A percentile compares a stretch with the other conserved stretches of the same genome.
Conservation (phyloP, 495 filamentous ascomycete species). For the Penicillium robsamsonii region DNA sequence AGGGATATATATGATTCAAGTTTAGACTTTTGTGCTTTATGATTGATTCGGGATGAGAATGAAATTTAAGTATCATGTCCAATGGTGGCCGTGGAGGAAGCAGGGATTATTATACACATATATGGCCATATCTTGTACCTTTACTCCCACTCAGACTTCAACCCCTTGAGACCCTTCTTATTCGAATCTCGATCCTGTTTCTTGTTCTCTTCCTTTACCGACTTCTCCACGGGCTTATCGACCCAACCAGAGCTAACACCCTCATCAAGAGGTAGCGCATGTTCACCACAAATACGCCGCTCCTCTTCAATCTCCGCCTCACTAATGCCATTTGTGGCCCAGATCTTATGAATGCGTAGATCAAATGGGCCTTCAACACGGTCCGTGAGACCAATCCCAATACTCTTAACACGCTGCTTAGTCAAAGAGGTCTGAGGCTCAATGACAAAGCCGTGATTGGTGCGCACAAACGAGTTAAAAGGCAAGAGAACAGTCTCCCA, state of each 20-base stretch:
- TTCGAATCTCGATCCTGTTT: constrained; percentile 17
- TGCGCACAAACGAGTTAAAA: constrained; percentile 90
- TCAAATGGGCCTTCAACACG: constrained; percentile 83
- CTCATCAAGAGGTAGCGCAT: constrained; percentile 45
- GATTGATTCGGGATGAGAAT: constrained; percentile 6
- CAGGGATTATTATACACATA: constrained; percentile 14
- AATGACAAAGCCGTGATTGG: constrained; percentile 83
- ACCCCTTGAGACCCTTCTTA: constrained; percentile 38
- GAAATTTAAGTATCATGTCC: constrained; percentile 2
- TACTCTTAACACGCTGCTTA: constrained; percentile 74
- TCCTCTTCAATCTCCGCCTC: constrained; percentile 43
- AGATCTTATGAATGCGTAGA: constrained; percentile 77
- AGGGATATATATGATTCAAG: background rate
- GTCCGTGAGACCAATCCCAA: constrained; percentile 88
- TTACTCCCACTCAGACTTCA: constrained; percentile 41
- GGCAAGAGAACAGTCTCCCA: constrained; percentile 93
- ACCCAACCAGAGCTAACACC: constrained; percentile 38
- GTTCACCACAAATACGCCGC: constrained; percentile 40
- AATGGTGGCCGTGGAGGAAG: background rate
- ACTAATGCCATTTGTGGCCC: constrained; percentile 59
- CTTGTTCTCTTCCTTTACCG: constrained; percentile 6
- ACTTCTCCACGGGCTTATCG: background rate
- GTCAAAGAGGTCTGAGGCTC: constrained; percentile 89
- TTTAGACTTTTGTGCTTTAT: constrained; percentile 5
- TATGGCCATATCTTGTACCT: constrained; percentile 7